Base-by-base conservation (phyloP, 352 stramenopile species). In the Pythium rishiriense region DNA sequence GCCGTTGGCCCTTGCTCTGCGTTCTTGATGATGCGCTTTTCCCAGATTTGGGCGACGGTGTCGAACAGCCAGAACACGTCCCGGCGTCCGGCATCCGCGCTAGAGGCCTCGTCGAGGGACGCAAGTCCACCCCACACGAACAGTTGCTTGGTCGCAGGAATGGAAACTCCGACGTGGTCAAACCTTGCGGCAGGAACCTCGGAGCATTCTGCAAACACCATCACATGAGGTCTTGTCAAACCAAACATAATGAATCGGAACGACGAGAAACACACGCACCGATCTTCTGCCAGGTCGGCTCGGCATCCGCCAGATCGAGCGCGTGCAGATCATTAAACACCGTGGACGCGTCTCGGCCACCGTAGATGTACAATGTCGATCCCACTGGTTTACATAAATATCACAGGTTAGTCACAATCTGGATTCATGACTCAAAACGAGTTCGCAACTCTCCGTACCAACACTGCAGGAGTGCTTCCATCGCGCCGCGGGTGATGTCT, bases 241-340 rank as follows among this genome's bases (percentile, higher is more conserved):
- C 22, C n/a, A 24, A 55, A 28, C 25, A 55, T 42, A 26, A 4
- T 42, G 14, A 19, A 11, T 19, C 4, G 29, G 43, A 49, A 17
- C 8, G 19, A 35, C 46, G 19, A 50, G n/a, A 35, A 26, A 29
- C 4, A 12, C 17, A 67, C 58, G 35, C 41, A 90, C 78, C 79
- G 39, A 92, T 81, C 49, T 69, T 67, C 43, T 72, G 75, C 85
- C 84, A 94, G 39, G 64, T 45, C 0, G 62, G 68, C 1, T 72
- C 58, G 10, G 49, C 67, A 35, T 74, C 57, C 3, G 24, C 53
- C 11, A 96, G 47, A 47, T 94, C 80, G 1, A 96, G 59, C 19
- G 82, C 74, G 62, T 79, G 89, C 10, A 94, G 62, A 60, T 96
- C 87, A 22, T 62, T 66, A 54, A 93, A 90, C 2, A 93, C 87